Evolutionary conservation across 495 filamentous ascomycete species (phyloP).

Genomic region (Hypoxylon perforatum): DNA sequence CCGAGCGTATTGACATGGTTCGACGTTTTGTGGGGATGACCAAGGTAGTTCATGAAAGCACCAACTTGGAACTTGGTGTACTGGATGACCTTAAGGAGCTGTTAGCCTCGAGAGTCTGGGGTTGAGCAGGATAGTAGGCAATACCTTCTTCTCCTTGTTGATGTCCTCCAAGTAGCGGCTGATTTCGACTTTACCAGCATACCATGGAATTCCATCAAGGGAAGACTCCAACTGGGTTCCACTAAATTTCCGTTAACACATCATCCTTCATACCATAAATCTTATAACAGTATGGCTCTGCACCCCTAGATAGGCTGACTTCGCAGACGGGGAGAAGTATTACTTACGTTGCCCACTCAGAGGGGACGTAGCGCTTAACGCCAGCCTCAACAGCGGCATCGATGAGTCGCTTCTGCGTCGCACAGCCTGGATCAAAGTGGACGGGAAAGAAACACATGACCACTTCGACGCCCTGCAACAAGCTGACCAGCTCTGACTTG

Average conservation of each 20-base stretch:
- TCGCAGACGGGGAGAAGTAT: background rate
- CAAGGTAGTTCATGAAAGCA: conserved; percentile 62
- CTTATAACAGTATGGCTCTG: background rate
- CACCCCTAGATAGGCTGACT: background rate
- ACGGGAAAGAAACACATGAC: conserved; percentile 61
- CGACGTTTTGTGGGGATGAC: conserved; percentile 57
- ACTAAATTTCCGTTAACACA: background rate
- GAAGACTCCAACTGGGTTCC: conserved; percentile 17
- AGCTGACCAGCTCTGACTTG: conserved; percentile 44
- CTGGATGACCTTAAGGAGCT: conserved; percentile 58
- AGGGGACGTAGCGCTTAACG: conserved; percentile 67
- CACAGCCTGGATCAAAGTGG: conserved; percentile 47
- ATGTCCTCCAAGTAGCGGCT: conserved; percentile 59
- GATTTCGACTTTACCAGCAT: conserved; percentile 56
- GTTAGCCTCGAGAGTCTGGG: background rate
- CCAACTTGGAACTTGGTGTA: conserved; percentile 67
- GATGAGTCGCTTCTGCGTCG: conserved; percentile 59
- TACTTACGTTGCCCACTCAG: conserved; percentile 50
- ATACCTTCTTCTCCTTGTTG: conserved; percentile 63
- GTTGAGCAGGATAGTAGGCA: background rate
- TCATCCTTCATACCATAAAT: too few species aligned
- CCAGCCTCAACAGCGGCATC: conserved; percentile 64
- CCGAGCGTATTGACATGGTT: conserved; percentile 55
- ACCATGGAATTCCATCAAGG: conserved; percentile 53
- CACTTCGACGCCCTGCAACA: conserved; percentile 61